These are phyloP conservation scores for Metschnikowia colocasiae DNA, from an alignment of 805 yeast genomes.

Conservation along the genomic window DNA sequence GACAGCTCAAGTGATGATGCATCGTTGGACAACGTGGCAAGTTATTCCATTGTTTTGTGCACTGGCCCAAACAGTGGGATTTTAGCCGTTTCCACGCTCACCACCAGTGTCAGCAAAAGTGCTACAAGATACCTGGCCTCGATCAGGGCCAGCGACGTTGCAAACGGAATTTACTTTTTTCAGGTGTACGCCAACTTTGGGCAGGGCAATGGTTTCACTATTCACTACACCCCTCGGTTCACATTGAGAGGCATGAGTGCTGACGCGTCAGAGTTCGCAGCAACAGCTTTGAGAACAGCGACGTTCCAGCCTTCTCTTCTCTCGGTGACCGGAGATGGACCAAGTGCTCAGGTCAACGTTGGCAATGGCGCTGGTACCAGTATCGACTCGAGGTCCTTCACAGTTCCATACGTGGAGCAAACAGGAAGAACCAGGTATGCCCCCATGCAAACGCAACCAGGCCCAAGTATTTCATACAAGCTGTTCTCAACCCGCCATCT, in stretches of 20 bases:
- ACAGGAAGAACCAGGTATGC: constrained; percentile 79
- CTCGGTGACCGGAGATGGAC: constrained; percentile 39
- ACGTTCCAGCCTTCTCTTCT: constrained; percentile 25
- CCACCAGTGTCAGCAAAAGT: constrained; percentile 16
- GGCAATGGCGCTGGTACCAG: constrained; percentile 16
- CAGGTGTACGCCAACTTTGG: constrained; percentile 56
- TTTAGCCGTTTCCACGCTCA: constrained; percentile 34
- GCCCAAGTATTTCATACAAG: constrained; percentile 59
- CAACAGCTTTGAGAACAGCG: no score
- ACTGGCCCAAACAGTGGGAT: constrained; percentile 60
- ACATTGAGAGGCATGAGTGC: constrained; percentile 71
- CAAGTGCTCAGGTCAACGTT: constrained; percentile 36
- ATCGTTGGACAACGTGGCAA: constrained; percentile 37
- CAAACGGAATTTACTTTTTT: constrained; percentile 66
- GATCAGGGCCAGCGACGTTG: constrained; percentile 44
- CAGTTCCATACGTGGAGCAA: constrained; percentile 71
- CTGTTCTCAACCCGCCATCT: constrained; percentile 65
- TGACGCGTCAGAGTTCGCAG: no score
- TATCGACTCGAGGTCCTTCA: constrained; percentile 46
- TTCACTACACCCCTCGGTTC: constrained; percentile 69
- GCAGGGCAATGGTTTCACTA: constrained; percentile 50
- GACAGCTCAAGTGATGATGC: constrained; percentile 45
- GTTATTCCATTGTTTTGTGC: constrained; percentile 56
- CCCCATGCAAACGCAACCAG: constrained; percentile 93
- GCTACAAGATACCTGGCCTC: constrained; percentile 37